Evolutionary conservation across 2,329 filamentous ascomycete species (phyloP), one percentile per base, ranked within the genome.

Genomic region (Trichoderma arundinaceum): DNA sequence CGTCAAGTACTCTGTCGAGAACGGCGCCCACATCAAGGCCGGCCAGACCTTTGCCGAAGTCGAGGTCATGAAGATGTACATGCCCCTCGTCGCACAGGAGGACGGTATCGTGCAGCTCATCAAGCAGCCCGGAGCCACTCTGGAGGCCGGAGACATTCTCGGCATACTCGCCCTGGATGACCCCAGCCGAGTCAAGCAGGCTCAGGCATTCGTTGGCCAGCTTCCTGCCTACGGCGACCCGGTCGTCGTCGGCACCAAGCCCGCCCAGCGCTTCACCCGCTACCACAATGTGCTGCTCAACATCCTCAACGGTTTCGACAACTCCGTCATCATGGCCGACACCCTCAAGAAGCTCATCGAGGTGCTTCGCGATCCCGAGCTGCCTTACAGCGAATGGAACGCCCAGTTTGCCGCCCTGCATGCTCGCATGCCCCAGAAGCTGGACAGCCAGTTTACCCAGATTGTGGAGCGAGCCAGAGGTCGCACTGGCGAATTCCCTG

Each of bases 1-100:
- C 41, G 94, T 99, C 82, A 97, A 97, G 82, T 99, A 95, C 80
- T 91, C 92, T 1, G 92, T 99, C 2, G 95, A 97, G 78, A 98
- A 96, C 74, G 95, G 95, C 68, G 86, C 93, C 72, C 95, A 99
- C 77, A 88, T 99, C 79, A 90, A 88, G 78, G 92, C 96, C 72
- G 94, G 94, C 65, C 92, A 98, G 79, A 84, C 94, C 39, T 99
- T 93, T 75, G 95, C 95, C 64, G 95, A 99, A 79, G 94, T 99
- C 46, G 95, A 99, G 81, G 95, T 99, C 80, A 99, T 99, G 95
- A 99, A 99, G 86, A 99, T 99, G 95, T 98, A 98, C 86, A 99
- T 99, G 95, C 95, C 95, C 74, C 85, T 99, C 64, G 86, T 99
- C 68, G 92, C 95, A 2, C 90, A 94, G 76, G 95, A 99, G 78